Evolutionary conservation across 257 asterid species (phyloP), one percentile per base, ranked within the genome.

Genomic region (Leptodermis oblonga): DNA sequence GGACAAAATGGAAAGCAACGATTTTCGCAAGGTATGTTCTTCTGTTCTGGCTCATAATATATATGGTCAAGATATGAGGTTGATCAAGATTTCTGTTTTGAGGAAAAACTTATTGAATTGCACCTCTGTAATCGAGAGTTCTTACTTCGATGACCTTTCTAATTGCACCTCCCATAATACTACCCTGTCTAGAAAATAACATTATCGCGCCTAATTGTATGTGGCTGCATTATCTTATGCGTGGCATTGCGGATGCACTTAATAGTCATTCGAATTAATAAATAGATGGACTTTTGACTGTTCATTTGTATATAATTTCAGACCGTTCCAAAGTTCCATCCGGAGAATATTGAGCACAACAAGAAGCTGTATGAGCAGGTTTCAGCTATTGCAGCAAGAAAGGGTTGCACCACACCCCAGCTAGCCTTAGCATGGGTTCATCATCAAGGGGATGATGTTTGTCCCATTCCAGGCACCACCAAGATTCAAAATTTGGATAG

Each of bases 401-500:
- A 74, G 42, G 76, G 82, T 14, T 81, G 82, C 70, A 81, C 71
- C 26, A 77, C 86, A 1, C 76, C 88, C 12, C 86, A 84, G 11
- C 63, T 84, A 11, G 86, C 86, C 61, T 68, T 82, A 54, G 77
- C 80, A 6, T 84, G 86, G 88, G 79, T 81, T 49, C 77, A 76
- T 65, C 70, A 74, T 48, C 84, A 72, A 71, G 86, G 84, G 17
- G 72, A 68, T 20, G 78, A 79, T 22, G 86, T 81, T 5, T 79
- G 80, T 12, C 83, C 87, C 25, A 80, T 80, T 34, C 77, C 77
- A 1, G 77, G 73, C 39, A 74, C 78, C 65, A 74, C 78, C 45
- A 82, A 78, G 77, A 70, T 73, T 5, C 77, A 80, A 33, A 79
- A 79, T 65, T 61, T 84, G 20, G 42, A 77, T 13, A 74, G 72